Conservation (phyloP, 108 stramenopile genomes). For the Cyclotella choctawhatcheeana region DNA sequence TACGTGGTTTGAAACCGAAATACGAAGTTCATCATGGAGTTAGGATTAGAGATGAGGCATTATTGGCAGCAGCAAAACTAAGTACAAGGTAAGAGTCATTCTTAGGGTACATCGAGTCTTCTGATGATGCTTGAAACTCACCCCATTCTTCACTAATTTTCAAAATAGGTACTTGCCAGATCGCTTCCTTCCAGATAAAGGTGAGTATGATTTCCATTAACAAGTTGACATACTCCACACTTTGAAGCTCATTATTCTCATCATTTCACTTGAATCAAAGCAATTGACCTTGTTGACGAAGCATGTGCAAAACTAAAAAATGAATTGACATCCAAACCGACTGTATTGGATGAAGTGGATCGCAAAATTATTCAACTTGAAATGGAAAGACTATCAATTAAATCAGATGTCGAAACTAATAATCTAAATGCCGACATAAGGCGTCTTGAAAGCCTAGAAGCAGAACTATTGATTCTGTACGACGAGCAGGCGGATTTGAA, state of each 20-base stretch:
- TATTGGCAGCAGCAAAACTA: slow-evolving; percentile 96
- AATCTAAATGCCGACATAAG: slow-evolving; percentile 50
- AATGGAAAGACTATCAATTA: slow-evolving; percentile 92
- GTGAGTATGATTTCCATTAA: too few species aligned
- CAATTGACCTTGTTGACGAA: slow-evolving; percentile 98
- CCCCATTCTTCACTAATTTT: background rate
- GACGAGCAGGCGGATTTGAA: slow-evolving; percentile 79
- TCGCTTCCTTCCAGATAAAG: slow-evolving; percentile 83
- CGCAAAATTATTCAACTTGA: slow-evolving; percentile 94
- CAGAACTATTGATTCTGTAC: slow-evolving; percentile 71
- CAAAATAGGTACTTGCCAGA: slow-evolving; percentile 90
- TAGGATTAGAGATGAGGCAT: slow-evolving; percentile 95
- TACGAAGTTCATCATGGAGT: slow-evolving; percentile 99
- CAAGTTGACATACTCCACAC: too few species aligned
- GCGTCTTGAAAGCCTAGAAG: slow-evolving; percentile 75
- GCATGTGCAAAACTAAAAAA: slow-evolving; percentile 94
- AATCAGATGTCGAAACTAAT: slow-evolving; percentile 73
- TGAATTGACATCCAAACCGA: slow-evolving; percentile 86
- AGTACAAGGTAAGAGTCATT: slow-evolving; percentile 61
- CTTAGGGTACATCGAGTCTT: too few species aligned
- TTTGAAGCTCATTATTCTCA: background rate
- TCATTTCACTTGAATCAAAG: slow-evolving; percentile 61
- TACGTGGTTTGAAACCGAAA: slow-evolving; percentile 95
- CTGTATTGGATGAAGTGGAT: slow-evolving; percentile 91
- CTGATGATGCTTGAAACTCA: too few species aligned